Conservation (phyloP, 106 monocot genomes). For the Dendrobium chrysotoxum region DNA sequence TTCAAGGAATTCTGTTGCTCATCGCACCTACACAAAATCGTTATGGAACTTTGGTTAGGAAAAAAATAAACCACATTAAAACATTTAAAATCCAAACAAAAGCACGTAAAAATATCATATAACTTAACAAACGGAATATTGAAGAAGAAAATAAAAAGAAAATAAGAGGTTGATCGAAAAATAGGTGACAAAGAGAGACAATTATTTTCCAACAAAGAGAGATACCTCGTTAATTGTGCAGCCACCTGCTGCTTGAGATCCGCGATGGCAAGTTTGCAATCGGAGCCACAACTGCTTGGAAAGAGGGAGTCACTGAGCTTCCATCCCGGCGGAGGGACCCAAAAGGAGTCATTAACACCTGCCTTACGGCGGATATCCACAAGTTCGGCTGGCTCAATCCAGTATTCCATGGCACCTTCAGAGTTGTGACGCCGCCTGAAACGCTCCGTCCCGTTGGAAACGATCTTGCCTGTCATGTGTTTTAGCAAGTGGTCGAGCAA, state of each 20-base stretch:
- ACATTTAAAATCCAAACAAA: background rate
- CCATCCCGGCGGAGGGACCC: slow-evolving; percentile 81
- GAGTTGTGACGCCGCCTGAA: slow-evolving; percentile 78
- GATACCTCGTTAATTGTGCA: slow-evolving; percentile 31
- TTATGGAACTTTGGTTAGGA: no score
- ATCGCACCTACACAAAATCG: slow-evolving; percentile 6
- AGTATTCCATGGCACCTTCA: slow-evolving; percentile 95
- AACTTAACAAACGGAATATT: background rate
- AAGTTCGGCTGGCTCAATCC: slow-evolving; percentile 80
- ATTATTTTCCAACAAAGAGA: no score
- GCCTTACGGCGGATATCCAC: slow-evolving; percentile 44
- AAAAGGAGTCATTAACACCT: slow-evolving; percentile 59
- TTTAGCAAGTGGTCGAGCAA: slow-evolving; percentile 89
- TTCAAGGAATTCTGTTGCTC: slow-evolving; percentile 30
- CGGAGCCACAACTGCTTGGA: slow-evolving; percentile 5
- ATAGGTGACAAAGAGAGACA: no score
- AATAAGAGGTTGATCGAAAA: no score
- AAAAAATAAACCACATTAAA: background rate
- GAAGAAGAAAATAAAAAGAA: background rate
- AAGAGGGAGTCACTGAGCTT: slow-evolving; percentile 43
- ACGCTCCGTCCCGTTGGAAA: slow-evolving; percentile 45
- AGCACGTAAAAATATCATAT: background rate
- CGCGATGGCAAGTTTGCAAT: slow-evolving; percentile 13
- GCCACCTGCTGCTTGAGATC: background rate
- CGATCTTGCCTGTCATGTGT: slow-evolving; percentile 84